Evolutionary conservation across 768 basidiomycete genomes (phyloP), one percentile per base, ranked within the genome.

Genomic region (Lactarius vividus): DNA sequence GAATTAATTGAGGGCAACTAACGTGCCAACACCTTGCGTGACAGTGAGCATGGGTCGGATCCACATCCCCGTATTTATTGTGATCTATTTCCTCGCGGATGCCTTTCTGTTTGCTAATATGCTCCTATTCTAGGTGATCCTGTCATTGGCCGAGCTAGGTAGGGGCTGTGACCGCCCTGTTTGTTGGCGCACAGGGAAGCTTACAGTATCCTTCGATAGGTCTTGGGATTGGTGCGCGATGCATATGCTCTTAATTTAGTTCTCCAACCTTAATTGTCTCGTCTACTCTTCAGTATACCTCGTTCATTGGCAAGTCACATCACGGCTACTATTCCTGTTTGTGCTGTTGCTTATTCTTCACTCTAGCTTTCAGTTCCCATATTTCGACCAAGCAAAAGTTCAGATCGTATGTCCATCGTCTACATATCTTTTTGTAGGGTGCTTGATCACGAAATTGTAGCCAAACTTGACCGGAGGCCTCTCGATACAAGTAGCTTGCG

Each of bases 41-140:
- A 63, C 31, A 63, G 62, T 63, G 54, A 63, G 55, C 55, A 46
- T 56, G 62, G n/a, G 40, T 23, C 28, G 39, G 10, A 9, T 26
- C 28, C 33, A 35, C 42, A 5, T 63, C 8, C 62, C 62, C 3
- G 9, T 8, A 29, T 23, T 57, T 15, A 63, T 63, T 42, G 62
- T 63, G 33, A 55, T 56, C 31, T 23, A 16, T 15, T 15, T 20
- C 31, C n/a, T 9, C n/a, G 7, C 8, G 13, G 16, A 44, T 7
- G 15, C 33, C 23, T 8, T 31, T 26, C 20, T 9, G 11, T 23
- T 23, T n/a, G 15, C n/a, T 44, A 40, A 57, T 37, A n/a, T 49
- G 5, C 42, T 56, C 11, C 1, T 33, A 16, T 56, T 33, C 10
- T 31, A 63, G 62, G 42, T 44, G 1, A 26, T 44, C 55, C 23